Evolutionary conservation across 345 rosid genomes (phyloP).

Genomic region (Limnanthes douglasii): DNA sequence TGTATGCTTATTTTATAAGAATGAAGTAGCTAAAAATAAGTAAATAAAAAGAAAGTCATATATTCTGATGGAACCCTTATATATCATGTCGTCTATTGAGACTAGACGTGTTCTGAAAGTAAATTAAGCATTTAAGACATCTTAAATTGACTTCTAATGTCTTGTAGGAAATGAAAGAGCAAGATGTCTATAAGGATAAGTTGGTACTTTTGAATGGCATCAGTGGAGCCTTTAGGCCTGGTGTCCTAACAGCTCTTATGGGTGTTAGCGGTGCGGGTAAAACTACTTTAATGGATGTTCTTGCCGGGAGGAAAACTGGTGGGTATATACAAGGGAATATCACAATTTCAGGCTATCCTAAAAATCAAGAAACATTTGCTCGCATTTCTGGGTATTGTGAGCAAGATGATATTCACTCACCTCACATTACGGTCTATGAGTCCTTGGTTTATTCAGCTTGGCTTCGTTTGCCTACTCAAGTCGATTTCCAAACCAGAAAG

Average conservation of each 20-base stretch:
- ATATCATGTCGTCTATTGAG: not conserved
- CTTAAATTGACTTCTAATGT: no score
- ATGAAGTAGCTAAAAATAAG: no score
- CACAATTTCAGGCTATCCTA: constrained; percentile 55
- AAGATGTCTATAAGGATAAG: constrained; percentile 39
- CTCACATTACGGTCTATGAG: constrained; percentile 61
- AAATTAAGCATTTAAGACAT: no score
- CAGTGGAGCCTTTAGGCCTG: constrained; percentile 75
- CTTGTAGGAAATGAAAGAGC: constrained; percentile 38
- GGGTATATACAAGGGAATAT: constrained; percentile 61
- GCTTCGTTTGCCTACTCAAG: constrained; percentile 44
- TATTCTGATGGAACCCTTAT: constrained; percentile 12
- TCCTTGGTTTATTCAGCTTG: constrained; percentile 69
- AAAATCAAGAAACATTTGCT: constrained; percentile 74
- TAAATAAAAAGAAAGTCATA: no score
- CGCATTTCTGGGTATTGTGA: constrained; percentile 72
- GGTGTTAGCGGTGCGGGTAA: constrained; percentile 83
- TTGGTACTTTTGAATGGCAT: constrained; percentile 58
- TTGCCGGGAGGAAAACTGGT: constrained; percentile 80
- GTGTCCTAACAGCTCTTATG: constrained; percentile 74
- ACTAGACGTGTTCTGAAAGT: no score
- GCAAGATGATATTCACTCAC: constrained; percentile 71
- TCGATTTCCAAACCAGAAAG: constrained; percentile 37
- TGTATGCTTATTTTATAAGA: no score
- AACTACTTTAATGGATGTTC: constrained; percentile 79